Percentiles rank a stretch among this genome's conserved stretches.
These are phyloP conservation scores for Penicillium sp. DNA, from an alignment of 2,329 filamentous ascomycete genomes.

Conservation along the genomic window DNA sequence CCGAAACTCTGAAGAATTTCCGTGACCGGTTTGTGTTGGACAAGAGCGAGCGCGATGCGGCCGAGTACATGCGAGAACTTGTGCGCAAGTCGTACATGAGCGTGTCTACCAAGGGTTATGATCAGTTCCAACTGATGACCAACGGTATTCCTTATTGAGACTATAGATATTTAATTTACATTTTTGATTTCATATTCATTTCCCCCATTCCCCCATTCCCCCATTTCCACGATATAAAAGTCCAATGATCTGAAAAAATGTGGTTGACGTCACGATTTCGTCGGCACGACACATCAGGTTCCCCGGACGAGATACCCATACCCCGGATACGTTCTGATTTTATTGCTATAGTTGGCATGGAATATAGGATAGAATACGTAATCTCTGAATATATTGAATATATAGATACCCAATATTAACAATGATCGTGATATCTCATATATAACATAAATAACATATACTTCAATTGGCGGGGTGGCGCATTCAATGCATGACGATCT, in stretches of 20 bases:
- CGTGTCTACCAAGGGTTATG: constrained; percentile 91
- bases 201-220: too few species aligned
- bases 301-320: neutral
- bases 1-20: constrained; percentile 90
- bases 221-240: too few species aligned
- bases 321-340: neutral
- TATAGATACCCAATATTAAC: neutral
- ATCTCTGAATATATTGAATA: too few species aligned
- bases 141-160: constrained; percentile 89
- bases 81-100: constrained; percentile 88
- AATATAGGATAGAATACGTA: too few species aligned
- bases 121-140: constrained; percentile 95
- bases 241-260: neutral
- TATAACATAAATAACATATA: neutral
- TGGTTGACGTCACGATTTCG: constrained; percentile 24
- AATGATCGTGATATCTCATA: neutral
- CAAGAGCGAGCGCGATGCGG: constrained; percentile 86
- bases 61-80: constrained; percentile 87
- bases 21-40: constrained; percentile 89
- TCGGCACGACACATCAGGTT: neutral
- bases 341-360: neutral
- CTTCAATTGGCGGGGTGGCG: neutral
- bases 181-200: neutral
- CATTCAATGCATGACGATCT: constrained; percentile 10
- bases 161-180: neutral